These are phyloP conservation scores for Hirsutella rhossiliensis DNA, from an alignment of 2,329 filamentous ascomycete genomes.

Conservation along the genomic window DNA sequence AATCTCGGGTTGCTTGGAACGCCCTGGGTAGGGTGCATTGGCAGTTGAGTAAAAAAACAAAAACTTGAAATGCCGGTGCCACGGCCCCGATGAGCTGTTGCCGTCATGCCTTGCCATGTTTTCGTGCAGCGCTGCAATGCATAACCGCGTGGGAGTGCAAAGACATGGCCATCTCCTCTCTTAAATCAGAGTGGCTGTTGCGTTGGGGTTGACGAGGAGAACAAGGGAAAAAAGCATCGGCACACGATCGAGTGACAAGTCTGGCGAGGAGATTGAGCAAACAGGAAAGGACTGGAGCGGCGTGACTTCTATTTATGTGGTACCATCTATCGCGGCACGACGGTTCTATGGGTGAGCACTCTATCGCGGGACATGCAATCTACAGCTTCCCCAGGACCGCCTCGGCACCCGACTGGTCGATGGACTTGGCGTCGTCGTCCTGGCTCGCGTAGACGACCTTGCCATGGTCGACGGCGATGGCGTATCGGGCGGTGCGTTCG, in stretches of 20 bases:
- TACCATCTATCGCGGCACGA: too few species aligned
- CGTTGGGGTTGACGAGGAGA: too few species aligned
- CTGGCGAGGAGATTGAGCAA: too few species aligned
- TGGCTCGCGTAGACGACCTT: constrained; percentile 72
- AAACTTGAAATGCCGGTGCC: constrained; percentile 11
- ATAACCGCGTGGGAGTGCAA: too few species aligned
- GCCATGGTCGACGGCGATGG: constrained; percentile 71
- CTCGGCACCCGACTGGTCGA: constrained; percentile 38
- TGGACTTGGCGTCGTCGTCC: constrained; percentile 40
- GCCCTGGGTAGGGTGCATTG: constrained; percentile 26
- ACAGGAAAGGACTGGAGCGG: too few species aligned
- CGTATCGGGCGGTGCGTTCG: constrained; percentile 67
- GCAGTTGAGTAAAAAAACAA: constrained; percentile 23
- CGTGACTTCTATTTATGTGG: too few species aligned
- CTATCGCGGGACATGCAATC: constrained; percentile 2
- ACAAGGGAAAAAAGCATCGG: too few species aligned
- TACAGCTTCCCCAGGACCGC: constrained; percentile 42
- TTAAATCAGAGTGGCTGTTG: too few species aligned
- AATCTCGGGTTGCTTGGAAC: constrained; percentile 28
- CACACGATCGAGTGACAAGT: too few species aligned
- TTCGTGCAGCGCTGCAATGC: too few species aligned
- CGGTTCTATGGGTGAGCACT: too few species aligned
- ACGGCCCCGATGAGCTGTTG: constrained; percentile 1
- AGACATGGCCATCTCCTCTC: too few species aligned
- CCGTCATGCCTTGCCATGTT: not conserved